Evolutionary conservation across 2,329 filamentous ascomycete genomes (phyloP).

Genomic region (Alternaria triticimaculans): DNA sequence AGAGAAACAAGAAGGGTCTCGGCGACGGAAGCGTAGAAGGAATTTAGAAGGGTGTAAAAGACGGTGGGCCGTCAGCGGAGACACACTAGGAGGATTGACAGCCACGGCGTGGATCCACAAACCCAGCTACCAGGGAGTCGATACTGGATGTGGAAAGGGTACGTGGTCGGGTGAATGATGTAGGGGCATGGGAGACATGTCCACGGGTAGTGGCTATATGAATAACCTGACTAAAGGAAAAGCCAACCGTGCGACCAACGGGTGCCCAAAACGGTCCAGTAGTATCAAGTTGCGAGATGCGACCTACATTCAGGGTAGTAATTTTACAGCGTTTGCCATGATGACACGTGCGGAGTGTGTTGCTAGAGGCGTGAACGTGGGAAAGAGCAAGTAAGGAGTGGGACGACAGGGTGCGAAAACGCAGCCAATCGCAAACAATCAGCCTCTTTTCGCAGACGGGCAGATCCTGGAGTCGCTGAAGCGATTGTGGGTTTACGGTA

Average conservation of each 20-base stretch:
- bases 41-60: slow-evolving; percentile 32
- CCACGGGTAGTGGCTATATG: slow-evolving; percentile 26
- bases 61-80: slow-evolving; percentile 35
- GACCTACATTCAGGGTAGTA: slow-evolving; percentile 42
- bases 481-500: slow-evolving; percentile 33
- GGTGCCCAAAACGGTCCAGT: slow-evolving; percentile 26
- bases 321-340: slow-evolving; percentile 26
- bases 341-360: slow-evolving; percentile 40
- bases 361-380: slow-evolving; percentile 29
- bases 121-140: slow-evolving; percentile 30
- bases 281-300: slow-evolving; percentile 31
- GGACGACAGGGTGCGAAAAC: slow-evolving; percentile 23
- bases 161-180: slow-evolving; percentile 27
- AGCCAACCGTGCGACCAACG: slow-evolving; percentile 24
- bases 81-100: slow-evolving; percentile 37
- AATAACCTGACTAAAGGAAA: slow-evolving; percentile 32
- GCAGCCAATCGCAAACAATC: slow-evolving; percentile 23
- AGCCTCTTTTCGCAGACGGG: slow-evolving; percentile 18
- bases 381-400: slow-evolving; percentile 26
- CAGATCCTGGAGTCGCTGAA: slow-evolving; percentile 27
- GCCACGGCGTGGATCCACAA: slow-evolving; percentile 33
- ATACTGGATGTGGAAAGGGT: slow-evolving; percentile 38
- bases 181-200: slow-evolving; percentile 21
- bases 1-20: slow-evolving; percentile 7
- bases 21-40: slow-evolving; percentile 20